These are phyloP conservation scores for Escovopsis weberi DNA, from an alignment of 2,329 filamentous ascomycete species.

Conservation along the genomic window DNA sequence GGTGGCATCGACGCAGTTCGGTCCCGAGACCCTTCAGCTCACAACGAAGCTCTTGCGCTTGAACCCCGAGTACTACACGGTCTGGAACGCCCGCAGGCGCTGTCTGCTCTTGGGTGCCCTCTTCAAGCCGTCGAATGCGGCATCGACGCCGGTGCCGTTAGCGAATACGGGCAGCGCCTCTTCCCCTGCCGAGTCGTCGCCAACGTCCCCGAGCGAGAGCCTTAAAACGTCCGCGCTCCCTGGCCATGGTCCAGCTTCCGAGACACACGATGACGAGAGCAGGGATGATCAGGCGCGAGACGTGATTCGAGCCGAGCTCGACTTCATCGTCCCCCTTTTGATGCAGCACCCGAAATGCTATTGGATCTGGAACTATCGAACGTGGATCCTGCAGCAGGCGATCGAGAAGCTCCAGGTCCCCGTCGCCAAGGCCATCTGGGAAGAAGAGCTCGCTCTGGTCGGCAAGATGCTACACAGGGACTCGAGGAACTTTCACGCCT, in stretches of 20 bases:
- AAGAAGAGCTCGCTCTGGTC: conserved; percentile 67
- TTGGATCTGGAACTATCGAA: conserved; percentile 96
- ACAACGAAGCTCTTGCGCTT: conserved; percentile 59
- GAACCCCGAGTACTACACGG: conserved; percentile 81
- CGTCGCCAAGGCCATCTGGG: conserved; percentile 56
- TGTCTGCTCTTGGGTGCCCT: conserved; percentile 47
- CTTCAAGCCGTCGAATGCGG: conserved; percentile 38
- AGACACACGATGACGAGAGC: conserved; percentile 5
- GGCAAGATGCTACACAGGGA: conserved; percentile 81
- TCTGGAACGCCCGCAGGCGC: conserved; percentile 78
- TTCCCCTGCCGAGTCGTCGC: conserved; percentile 47
- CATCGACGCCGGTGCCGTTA: conserved; percentile 34
- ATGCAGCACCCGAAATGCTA: conserved; percentile 90
- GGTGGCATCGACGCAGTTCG: conserved; percentile 31
- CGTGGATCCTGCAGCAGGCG: conserved; percentile 67
- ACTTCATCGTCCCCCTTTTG: conserved; percentile 72
- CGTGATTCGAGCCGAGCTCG: conserved; percentile 57
- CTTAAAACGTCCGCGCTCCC: conserved; percentile 25
- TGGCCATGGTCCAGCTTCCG: not conserved
- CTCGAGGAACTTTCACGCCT: conserved; percentile 88
- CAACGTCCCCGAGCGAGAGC: conserved; percentile 38
- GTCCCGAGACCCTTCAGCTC: conserved; percentile 45
- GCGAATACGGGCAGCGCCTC: conserved; percentile 41
- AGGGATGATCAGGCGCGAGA: conserved; percentile 22
- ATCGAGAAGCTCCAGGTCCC: conserved; percentile 44